Evolutionary conservation across 192 early-diverging fungal species (phyloP).

Genomic region (Jimgerdemannia lactiflua): DNA sequence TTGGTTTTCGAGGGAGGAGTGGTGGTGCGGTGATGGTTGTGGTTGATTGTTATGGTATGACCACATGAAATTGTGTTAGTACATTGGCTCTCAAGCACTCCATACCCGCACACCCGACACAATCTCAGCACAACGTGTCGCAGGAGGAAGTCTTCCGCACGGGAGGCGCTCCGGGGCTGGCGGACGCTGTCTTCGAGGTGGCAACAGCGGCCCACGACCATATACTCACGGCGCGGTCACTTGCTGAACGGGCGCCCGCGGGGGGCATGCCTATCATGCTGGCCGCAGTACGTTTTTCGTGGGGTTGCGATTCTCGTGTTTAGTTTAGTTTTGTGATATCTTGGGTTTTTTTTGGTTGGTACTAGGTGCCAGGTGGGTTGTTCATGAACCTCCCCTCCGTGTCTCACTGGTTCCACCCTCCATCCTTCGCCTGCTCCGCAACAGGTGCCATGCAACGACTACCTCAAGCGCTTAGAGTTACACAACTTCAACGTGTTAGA

Average conservation of each 20-base stretch:
- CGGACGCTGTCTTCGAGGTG: slow-evolving; percentile 84
- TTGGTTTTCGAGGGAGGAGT: too few species aligned
- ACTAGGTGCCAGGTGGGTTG: slow-evolving; percentile 2
- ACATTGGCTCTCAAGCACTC: too few species aligned
- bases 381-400: background rate
- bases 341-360: background rate
- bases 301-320: slow-evolving; percentile 6
- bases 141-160: slow-evolving; percentile 70
- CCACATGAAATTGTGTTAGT: too few species aligned
- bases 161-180: slow-evolving; percentile 54
- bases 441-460: slow-evolving; percentile 66
- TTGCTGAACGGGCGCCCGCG: slow-evolving; percentile 52
- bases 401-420: too few species aligned
- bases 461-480: slow-evolving; percentile 72
- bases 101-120: background rate
- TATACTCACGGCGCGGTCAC: slow-evolving; percentile 64
- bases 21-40: too few species aligned
- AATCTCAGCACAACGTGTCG: slow-evolving; percentile 64
- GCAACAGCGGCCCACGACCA: slow-evolving; percentile 83
- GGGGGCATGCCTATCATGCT: slow-evolving; percentile 72
- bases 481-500: slow-evolving; percentile 86
- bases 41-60: too few species aligned
- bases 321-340: background rate
- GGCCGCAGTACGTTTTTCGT: slow-evolving; percentile 43
- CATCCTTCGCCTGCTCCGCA: background rate